Conservation (phyloP, 2,329 filamentous ascomycete species). For the Cercospora nicotianae region DNA sequence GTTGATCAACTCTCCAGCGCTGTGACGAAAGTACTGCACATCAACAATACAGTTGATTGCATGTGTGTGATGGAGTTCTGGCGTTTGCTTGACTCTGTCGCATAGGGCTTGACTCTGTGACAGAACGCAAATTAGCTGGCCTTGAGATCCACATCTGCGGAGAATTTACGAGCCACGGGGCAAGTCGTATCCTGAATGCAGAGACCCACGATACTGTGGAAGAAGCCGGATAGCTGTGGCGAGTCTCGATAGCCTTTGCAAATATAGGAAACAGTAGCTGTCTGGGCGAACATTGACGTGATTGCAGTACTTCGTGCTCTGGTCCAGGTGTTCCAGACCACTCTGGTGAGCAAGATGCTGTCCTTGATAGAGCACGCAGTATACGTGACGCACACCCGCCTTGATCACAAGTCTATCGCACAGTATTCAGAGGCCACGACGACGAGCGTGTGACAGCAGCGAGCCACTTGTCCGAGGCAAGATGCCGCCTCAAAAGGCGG, state of each 20-base stretch:
- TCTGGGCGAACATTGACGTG: background rate
- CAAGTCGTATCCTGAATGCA: background rate
- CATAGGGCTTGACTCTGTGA: conserved; percentile 1
- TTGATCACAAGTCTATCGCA: background rate
- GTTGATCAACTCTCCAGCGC: background rate
- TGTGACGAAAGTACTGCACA: background rate
- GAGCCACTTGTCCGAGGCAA: background rate
- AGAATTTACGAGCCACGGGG: background rate
- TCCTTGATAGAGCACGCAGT: background rate
- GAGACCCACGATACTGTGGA: background rate
- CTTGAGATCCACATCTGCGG: background rate
- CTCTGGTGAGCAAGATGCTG: background rate
- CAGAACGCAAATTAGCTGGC: conserved; percentile 5
- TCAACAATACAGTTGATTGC: background rate
- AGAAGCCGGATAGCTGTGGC: background rate
- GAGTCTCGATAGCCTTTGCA: background rate
- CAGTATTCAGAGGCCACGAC: background rate
- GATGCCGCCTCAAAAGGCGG: background rate
- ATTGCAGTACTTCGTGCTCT: background rate
- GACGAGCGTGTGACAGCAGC: background rate
- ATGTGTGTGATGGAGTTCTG: background rate
- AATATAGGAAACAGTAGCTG: background rate
- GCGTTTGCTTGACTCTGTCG: conserved; percentile 4
- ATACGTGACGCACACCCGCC: background rate
- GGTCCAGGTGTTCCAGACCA: background rate